These are phyloP conservation scores for Adansonia madagascariensis DNA, from an alignment of 441 rosid genomes.

Conservation along the genomic window DNA sequence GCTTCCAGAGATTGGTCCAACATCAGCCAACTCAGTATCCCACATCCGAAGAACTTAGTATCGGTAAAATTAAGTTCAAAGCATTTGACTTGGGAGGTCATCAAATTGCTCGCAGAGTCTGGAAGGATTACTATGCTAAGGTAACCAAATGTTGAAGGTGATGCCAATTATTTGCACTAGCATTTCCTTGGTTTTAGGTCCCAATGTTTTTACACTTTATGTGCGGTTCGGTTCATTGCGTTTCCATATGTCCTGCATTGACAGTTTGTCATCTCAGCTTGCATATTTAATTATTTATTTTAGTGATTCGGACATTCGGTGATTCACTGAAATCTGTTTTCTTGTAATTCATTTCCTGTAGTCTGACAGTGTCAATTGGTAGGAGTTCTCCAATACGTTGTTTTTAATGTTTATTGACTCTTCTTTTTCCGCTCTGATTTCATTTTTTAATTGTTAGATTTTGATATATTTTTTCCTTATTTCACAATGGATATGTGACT, in stretches of 20 bases:
- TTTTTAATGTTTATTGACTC: neutral
- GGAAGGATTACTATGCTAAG: constrained; percentile 96
- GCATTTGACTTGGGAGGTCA: constrained; percentile 98
- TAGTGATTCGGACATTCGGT: too few relatives aligned
- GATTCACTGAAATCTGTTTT: neutral
- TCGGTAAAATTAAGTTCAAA: constrained; percentile 87
- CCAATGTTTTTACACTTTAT: neutral
- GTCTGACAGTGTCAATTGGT: neutral
- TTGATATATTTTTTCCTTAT: neutral
- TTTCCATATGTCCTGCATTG: too few relatives aligned
- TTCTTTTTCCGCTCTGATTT: neutral
- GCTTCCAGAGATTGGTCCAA: constrained; percentile 76
- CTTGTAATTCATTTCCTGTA: neutral
- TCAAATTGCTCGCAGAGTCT: constrained; percentile 89
- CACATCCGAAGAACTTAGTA: constrained; percentile 85
- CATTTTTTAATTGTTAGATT: neutral
- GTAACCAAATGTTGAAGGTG: constrained; percentile 32
- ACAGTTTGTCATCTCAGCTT: neutral
- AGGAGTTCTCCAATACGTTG: neutral
- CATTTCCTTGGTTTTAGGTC: neutral
- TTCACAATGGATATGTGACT: neutral
- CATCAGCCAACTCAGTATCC: constrained; percentile 94
- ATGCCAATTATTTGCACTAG: neutral
- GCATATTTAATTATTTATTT: too few relatives aligned
- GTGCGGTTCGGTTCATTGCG: too few relatives aligned